Base-by-base conservation (phyloP, 2,329 filamentous ascomycete species). In the Trichoderma asperellum region DNA sequence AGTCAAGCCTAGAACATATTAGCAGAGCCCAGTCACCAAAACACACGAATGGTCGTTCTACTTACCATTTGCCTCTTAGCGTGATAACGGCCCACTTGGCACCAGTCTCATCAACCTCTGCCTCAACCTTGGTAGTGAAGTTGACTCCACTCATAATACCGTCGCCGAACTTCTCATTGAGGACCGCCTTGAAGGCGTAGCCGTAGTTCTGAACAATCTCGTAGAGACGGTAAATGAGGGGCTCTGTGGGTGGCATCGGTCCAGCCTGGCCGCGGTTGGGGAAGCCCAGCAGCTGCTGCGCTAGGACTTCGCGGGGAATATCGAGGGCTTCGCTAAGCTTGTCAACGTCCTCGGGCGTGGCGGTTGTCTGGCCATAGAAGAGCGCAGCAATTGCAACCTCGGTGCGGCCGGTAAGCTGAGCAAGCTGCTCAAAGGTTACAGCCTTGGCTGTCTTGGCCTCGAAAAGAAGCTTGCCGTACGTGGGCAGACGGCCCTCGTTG, bases 141-240 rank as follows among this genome's bases (percentile, higher is more conserved):
- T 60, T 60, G 24, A 60, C 37, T 40, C 57, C 57, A 18, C 57
- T 60, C 57, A 60, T 60, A 29, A 60, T 60, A 3, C 57, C 57
- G 24, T 60, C 57, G 24, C 57, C 57, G 24, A 60, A 60, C 57
- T 60, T 60, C 37, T 60, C 57, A 60, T 60, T 60, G 27, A 60
- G 57, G 35, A 60, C 57, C 12, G 57, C 57, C 21, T 60, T 60
- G 57, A 43, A 60, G 21, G 57, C 40, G n/a, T 60, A 60, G 14
- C 57, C 57, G 27, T 60, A 60, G 16, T 47, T 60, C 11, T 60
- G 57, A 5, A 60, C 11, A 18, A 60, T 60, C 24, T 60, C 57
- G 12, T 60, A 60, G 24, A 60, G 37, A 11, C 57, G 57, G 37
- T 60, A 60, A 43, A 60, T 60, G n/a, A 60, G 57, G 12, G 57